Percentiles rank a stretch among this genome's conserved stretches.
These are phyloP conservation scores for Rubroboletus satanas DNA, from an alignment of 768 basidiomycete genomes.

Conservation along the genomic window DNA sequence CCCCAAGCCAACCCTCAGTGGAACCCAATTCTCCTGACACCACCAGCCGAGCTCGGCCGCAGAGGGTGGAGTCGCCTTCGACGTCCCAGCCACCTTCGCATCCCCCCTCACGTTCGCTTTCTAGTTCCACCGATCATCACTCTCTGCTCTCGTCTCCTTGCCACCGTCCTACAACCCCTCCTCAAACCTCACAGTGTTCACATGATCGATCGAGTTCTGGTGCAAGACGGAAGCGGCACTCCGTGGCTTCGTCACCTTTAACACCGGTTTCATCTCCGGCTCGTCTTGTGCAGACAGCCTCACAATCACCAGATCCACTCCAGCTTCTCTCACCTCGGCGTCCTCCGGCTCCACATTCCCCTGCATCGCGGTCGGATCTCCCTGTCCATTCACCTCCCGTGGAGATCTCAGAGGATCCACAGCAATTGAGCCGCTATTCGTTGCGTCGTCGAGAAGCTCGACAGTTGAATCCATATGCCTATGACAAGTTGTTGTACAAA, in stretches of 20 bases:
- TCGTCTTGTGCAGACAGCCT: conserved; percentile 1
- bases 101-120: conserved; percentile 9
- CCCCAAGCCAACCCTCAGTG: conserved; percentile 4
- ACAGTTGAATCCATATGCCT: conserved; percentile 61
- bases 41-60: background rate
- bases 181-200: conserved; percentile 13
- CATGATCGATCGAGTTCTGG: background rate
- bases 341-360: background rate
- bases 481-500: conserved; percentile 53
- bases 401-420: conserved; percentile 17
- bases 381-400: conserved; percentile 1
- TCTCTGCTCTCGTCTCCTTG: conserved; percentile 16
- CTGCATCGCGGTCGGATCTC: background rate
- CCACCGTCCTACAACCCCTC: conserved; percentile 15
- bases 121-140: conserved; percentile 13
- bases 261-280: conserved; percentile 19
- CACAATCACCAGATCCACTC: conserved; percentile 25
- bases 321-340: conserved; percentile 10
- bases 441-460: conserved; percentile 51
- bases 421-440: conserved; percentile 41
- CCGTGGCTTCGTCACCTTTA: conserved; percentile 17
- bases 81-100: background rate
- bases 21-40: background rate
- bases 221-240: background rate
- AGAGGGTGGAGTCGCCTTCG: background rate